Evolutionary conservation across 2,329 filamentous ascomycete species (phyloP).

Genomic region (Stagonosporopsis rhizophila): DNA sequence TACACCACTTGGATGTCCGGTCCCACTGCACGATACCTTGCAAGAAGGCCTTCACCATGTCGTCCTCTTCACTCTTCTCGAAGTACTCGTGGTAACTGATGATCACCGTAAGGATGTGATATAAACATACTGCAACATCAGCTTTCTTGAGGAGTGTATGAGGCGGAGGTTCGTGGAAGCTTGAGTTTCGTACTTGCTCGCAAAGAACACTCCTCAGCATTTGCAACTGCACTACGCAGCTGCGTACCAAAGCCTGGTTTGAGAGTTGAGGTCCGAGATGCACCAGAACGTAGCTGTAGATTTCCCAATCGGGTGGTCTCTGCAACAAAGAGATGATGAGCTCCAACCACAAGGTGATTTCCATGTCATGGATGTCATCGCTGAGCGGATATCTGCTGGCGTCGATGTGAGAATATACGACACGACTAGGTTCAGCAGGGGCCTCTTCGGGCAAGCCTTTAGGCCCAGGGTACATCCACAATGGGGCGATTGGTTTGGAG

Average conservation of each 20-base stretch:
- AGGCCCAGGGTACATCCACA: slow-evolving; percentile 66
- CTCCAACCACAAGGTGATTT: slow-evolving; percentile 71
- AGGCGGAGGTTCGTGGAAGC: slow-evolving; percentile 80
- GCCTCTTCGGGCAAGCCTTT: slow-evolving; percentile 63
- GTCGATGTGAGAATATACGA: slow-evolving; percentile 59
- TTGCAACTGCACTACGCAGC: slow-evolving; percentile 75
- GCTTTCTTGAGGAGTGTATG: slow-evolving; percentile 82
- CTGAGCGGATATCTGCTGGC: slow-evolving; percentile 41
- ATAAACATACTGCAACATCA: slow-evolving; percentile 87
- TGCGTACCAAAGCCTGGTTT: slow-evolving; percentile 85
- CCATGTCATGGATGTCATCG: slow-evolving; percentile 58
- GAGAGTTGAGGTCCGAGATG: slow-evolving; percentile 86
- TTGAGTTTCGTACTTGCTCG: slow-evolving; percentile 79
- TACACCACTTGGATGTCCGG: slow-evolving; percentile 87
- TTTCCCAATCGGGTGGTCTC: slow-evolving; percentile 82
- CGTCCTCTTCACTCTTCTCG: slow-evolving; percentile 83
- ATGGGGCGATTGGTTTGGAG: slow-evolving; percentile 47
- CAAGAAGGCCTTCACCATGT: slow-evolving; percentile 85
- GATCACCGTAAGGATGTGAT: slow-evolving; percentile 84
- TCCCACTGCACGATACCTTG: slow-evolving; percentile 85
- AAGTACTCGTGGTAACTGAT: slow-evolving; percentile 90
- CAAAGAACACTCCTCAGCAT: slow-evolving; percentile 78
- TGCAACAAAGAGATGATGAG: slow-evolving; percentile 76
- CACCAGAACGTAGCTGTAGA: slow-evolving; percentile 88
- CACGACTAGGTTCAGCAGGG: slow-evolving; percentile 56